These are phyloP conservation scores for Pyrenophora seminiperda DNA, from an alignment of 2,329 filamentous ascomycete species.

Conservation along the genomic window DNA sequence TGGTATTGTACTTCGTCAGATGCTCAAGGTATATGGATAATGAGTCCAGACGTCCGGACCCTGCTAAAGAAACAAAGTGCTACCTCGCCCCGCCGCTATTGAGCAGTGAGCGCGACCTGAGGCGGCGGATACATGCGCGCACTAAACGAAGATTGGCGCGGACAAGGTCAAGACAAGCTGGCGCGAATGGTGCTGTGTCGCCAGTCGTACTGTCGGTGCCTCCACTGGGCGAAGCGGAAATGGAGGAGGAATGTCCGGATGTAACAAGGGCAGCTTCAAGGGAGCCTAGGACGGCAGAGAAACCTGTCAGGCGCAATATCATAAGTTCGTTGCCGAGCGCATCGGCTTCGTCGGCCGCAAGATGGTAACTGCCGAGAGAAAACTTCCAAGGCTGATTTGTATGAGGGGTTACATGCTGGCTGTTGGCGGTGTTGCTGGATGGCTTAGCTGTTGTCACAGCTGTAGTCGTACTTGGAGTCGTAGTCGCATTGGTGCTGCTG, in stretches of 20 bases:
- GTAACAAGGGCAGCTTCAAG: slow-evolving; percentile 14
- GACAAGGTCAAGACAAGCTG: slow-evolving; percentile 13
- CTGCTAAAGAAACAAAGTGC: background rate
- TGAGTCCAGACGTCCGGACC: too few species aligned
- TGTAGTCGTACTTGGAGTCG: background rate
- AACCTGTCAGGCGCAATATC: slow-evolving; percentile 13
- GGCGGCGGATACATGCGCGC: slow-evolving; percentile 12
- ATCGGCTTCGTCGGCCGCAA: slow-evolving; percentile 16
- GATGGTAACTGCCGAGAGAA: slow-evolving; percentile 15
- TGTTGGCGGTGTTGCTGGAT: background rate
- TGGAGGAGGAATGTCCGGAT: background rate
- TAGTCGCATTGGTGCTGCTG: slow-evolving; percentile 1
- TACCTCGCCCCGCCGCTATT: slow-evolving; percentile 1
- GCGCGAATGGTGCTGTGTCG: slow-evolving; percentile 3
- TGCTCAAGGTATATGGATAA: too few species aligned
- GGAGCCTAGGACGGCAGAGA: slow-evolving; percentile 14
- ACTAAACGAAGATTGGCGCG: slow-evolving; percentile 12
- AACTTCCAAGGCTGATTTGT: slow-evolving; percentile 9
- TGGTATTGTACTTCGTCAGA: too few species aligned
- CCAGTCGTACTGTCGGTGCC: background rate
- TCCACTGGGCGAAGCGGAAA: slow-evolving; percentile 3
- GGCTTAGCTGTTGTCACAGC: background rate
- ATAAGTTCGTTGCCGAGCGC: slow-evolving; percentile 18
- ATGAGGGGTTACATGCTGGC: background rate
- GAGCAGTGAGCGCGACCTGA: slow-evolving; percentile 11